Conservation (phyloP, 495 filamentous ascomycete genomes). For the Cercophora newfieldiana region DNA sequence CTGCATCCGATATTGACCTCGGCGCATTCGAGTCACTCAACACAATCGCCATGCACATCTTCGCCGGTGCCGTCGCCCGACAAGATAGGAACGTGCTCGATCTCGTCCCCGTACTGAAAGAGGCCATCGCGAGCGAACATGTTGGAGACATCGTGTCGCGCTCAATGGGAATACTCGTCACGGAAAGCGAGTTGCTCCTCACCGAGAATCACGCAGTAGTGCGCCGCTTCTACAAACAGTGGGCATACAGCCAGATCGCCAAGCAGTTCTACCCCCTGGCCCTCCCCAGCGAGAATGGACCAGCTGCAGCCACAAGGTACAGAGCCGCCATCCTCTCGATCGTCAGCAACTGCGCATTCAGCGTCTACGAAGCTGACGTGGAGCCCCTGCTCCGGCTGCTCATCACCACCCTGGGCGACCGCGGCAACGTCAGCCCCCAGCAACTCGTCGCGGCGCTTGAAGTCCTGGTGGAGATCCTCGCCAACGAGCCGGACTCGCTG, state of each 20-base stretch:
- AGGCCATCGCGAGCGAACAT: constrained; percentile 20
- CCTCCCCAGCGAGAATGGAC: constrained; percentile 21
- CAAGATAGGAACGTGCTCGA: constrained; percentile 30
- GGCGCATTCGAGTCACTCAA: constrained; percentile 24
- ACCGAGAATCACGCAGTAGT: constrained; percentile 34
- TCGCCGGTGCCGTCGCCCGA: constrained; percentile 31
- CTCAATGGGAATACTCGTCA: constrained; percentile 31
- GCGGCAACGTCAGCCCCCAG: constrained; percentile 4
- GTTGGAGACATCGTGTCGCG: constrained; percentile 29
- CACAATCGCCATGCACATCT: constrained; percentile 28
- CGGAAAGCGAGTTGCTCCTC: constrained; percentile 26
- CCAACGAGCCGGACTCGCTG: constrained; percentile 36
- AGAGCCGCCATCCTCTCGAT: constrained; percentile 37
- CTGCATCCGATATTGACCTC: constrained; percentile 13
- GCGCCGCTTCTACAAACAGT: constrained; percentile 37
- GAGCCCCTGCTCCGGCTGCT: constrained; percentile 37
- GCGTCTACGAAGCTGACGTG: constrained; percentile 44
- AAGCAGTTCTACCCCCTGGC: constrained; percentile 32
- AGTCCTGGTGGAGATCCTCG: constrained; percentile 42
- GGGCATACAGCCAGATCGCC: constrained; percentile 33
- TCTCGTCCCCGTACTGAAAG: constrained; percentile 24
- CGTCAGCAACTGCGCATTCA: constrained; percentile 41
- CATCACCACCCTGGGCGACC: constrained; percentile 36
- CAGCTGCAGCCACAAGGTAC: constrained; percentile 27
- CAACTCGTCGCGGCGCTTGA: constrained; percentile 36